Percentiles rank a stretch among this genome's conserved stretches.
Evolutionary conservation across 306 rosid species (phyloP).

Genomic region (Carpinus fangiana): DNA sequence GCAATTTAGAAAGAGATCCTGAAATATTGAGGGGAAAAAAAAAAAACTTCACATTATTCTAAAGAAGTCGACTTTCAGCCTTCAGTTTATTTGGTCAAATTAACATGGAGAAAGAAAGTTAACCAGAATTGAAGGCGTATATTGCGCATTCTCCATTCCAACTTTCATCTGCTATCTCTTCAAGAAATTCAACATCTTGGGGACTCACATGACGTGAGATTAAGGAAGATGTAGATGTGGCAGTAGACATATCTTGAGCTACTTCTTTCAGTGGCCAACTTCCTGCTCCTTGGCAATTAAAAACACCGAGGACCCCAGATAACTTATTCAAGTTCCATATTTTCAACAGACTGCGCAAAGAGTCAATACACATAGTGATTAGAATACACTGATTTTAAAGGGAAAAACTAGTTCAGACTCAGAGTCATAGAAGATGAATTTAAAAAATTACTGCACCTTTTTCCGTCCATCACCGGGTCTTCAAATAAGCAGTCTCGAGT

Average conservation of each 20-base stretch:
- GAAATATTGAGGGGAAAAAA: constrained; percentile 7
- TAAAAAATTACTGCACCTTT: constrained; percentile 34
- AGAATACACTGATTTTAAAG: not conserved
- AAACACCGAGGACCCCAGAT: constrained; percentile 58
- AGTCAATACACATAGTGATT: not conserved
- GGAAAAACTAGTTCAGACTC: not conserved
- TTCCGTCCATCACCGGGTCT: constrained; percentile 64
- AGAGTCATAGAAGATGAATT: not conserved
- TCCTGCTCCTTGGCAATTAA: constrained; percentile 81
- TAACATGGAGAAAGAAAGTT: not conserved
- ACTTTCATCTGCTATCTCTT: constrained; percentile 57
- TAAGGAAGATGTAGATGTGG: constrained; percentile 13
- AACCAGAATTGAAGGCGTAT: constrained; percentile 66
- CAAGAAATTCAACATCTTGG: constrained; percentile 61
- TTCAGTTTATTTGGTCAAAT: not conserved
- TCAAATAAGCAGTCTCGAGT: constrained; percentile 69
- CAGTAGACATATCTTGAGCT: constrained; percentile 12
- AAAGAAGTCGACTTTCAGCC: constrained; percentile 13
- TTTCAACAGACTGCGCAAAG: constrained; percentile 52
- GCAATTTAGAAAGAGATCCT: constrained; percentile 56
- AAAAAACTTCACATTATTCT: not conserved
- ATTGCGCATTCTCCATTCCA: constrained; percentile 65
- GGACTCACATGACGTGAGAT: constrained; percentile 51
- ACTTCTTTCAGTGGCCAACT: constrained; percentile 56
- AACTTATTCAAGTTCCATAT: constrained; percentile 73